A percentile compares a stretch with the other conserved stretches of the same genome.
Evolutionary conservation across 2,329 filamentous ascomycete genomes (phyloP).

Genomic region (Phoma herbarum): DNA sequence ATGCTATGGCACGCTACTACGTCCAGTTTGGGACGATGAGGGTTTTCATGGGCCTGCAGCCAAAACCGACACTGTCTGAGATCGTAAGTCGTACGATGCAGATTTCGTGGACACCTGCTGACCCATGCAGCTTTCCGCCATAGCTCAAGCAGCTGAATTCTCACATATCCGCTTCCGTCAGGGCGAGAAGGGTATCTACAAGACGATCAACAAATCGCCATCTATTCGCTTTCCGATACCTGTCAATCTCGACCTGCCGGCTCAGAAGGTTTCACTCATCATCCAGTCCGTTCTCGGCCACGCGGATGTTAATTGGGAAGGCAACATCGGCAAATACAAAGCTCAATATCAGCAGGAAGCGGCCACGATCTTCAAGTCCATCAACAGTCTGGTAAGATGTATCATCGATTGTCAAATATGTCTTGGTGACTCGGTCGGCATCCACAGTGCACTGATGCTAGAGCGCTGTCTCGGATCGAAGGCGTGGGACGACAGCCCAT

Average conservation of each 20-base stretch:
- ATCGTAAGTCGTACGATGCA: conserved; percentile 63
- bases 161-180: conserved; percentile 74
- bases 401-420: conserved; percentile 76
- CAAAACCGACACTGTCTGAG: conserved; percentile 68
- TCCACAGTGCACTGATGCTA: conserved; percentile 77
- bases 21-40: conserved; percentile 83
- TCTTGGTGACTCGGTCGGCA: conserved; percentile 70
- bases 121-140: conserved; percentile 65
- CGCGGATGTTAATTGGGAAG: conserved; percentile 63
- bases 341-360: conserved; percentile 69
- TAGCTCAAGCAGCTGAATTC: conserved; percentile 77
- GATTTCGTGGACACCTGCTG: not conserved
- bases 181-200: conserved; percentile 74
- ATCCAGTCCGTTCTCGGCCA: conserved; percentile 78
- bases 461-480: conserved; percentile 77
- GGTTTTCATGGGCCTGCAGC: conserved; percentile 68
- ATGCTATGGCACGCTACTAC: conserved; percentile 85
- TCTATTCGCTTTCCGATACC: conserved; percentile 76
- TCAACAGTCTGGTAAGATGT: conserved; percentile 75
- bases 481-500: conserved; percentile 81
- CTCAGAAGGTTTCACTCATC: conserved; percentile 80
- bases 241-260: conserved; percentile 68
- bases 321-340: conserved; percentile 64
- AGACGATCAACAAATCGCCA: conserved; percentile 73
- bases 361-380: conserved; percentile 70